These are phyloP conservation scores for Zygoascus bituminiphila DNA, from an alignment of 805 yeast species.

Conservation along the genomic window DNA sequence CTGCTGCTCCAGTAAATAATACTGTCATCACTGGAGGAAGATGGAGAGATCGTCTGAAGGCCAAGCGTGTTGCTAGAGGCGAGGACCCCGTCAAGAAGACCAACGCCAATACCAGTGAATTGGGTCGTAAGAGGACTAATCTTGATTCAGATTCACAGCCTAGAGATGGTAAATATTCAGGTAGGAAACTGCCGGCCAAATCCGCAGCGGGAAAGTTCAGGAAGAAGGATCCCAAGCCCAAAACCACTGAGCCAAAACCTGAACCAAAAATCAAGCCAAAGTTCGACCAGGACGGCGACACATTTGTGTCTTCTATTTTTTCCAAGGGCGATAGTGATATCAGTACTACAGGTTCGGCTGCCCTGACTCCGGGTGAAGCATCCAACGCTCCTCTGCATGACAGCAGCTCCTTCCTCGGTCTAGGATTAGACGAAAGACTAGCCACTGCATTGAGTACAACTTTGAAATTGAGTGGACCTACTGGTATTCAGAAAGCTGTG, in stretches of 20 bases:
- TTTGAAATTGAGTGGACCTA: conserved; percentile 50
- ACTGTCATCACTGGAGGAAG: conserved; percentile 48
- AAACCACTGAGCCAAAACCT: background rate
- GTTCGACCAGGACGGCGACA: conserved; percentile 13
- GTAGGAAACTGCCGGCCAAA: background rate
- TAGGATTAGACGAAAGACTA: conserved; percentile 56
- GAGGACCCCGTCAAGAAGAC: conserved; percentile 3
- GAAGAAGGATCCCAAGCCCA: background rate
- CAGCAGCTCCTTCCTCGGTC: conserved; percentile 57
- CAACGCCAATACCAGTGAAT: conserved; percentile 1
- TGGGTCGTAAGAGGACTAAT: background rate
- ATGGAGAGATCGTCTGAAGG: conserved; percentile 73
- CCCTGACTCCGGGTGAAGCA: conserved; percentile 33
- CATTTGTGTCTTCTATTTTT: conserved; percentile 15
- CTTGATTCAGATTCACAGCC: background rate
- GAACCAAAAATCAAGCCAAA: conserved; percentile 2
- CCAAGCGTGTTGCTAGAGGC: conserved; percentile 33
- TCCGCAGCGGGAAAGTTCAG: conserved; percentile 1
- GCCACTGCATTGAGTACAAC: conserved; percentile 46
- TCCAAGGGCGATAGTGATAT: conserved; percentile 3
- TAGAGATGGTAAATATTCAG: background rate
- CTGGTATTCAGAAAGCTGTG: conserved; percentile 77
- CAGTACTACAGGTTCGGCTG: background rate
- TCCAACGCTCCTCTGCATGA: conserved; percentile 85
- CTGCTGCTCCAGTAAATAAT: conserved; percentile 4